These are phyloP conservation scores for Castanea sativa DNA, from an alignment of 306 rosid species.

Conservation along the genomic window DNA sequence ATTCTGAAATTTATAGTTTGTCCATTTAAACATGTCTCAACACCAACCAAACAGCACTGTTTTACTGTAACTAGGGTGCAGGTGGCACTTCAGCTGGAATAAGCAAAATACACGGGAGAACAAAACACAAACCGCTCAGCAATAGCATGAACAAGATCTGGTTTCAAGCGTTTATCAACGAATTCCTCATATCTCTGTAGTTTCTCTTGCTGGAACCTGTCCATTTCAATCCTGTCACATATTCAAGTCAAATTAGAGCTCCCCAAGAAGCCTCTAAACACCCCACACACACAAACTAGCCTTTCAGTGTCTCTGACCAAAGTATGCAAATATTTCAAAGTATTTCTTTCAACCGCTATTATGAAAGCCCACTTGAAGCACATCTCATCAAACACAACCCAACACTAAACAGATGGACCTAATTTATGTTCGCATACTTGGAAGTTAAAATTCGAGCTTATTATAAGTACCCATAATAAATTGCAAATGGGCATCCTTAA, in stretches of 20 bases:
- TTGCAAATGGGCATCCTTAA: background rate
- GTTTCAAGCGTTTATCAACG: conserved; percentile 79
- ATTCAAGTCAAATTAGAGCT: background rate
- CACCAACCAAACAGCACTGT: background rate
- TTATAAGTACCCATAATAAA: background rate
- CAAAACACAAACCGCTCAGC: conserved; percentile 55
- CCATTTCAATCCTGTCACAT: conserved; percentile 46
- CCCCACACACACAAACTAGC: background rate
- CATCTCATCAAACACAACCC: background rate
- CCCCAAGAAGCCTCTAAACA: background rate
- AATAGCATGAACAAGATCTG: conserved; percentile 73
- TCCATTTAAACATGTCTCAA: background rate
- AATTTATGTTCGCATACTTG: background rate
- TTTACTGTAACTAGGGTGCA: background rate
- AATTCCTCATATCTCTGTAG: conserved; percentile 71
- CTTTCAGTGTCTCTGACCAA: background rate
- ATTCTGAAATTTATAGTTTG: background rate
- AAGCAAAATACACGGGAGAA: background rate
- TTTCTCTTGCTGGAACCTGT: conserved; percentile 46
- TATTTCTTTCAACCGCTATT: no score
- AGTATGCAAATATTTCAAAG: background rate
- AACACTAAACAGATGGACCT: background rate
- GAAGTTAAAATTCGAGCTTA: background rate
- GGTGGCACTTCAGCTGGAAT: background rate
- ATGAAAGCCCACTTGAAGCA: no score